Percentiles rank a stretch among this genome's conserved stretches.
These are phyloP conservation scores for Dactylonectria estremocensis DNA, from an alignment of 2,329 filamentous ascomycete genomes.

Conservation along the genomic window DNA sequence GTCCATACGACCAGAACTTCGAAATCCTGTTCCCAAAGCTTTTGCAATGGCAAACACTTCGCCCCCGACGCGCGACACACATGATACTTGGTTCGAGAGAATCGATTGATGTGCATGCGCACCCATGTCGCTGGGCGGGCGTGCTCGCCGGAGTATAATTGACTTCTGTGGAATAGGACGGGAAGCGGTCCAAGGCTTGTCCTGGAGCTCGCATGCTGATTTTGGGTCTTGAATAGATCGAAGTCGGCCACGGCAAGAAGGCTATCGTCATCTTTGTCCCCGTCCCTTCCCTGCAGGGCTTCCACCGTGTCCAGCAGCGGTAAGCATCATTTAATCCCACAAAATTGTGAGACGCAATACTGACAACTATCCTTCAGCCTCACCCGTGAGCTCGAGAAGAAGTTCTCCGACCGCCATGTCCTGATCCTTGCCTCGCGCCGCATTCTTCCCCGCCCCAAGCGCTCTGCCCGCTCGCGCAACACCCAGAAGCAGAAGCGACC, in stretches of 20 bases:
- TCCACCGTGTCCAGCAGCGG: slow-evolving; percentile 99
- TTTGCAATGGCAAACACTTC: slow-evolving; percentile 54
- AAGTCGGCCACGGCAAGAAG: slow-evolving; percentile 99
- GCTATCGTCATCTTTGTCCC: slow-evolving; percentile 99
- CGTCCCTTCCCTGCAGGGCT: slow-evolving; percentile 96
- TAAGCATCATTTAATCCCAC: slow-evolving; percentile 66
- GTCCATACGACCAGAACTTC: slow-evolving; percentile 45
- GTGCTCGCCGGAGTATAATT: slow-evolving; percentile 57
- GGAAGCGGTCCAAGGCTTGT: slow-evolving; percentile 81
- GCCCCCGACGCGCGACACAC: slow-evolving; percentile 42
- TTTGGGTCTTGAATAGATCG: slow-evolving; percentile 86
- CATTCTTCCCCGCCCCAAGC: slow-evolving; percentile 98
- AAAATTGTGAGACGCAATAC: background rate
- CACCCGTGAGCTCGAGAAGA: slow-evolving; percentile 99
- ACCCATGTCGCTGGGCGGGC: slow-evolving; percentile 46
- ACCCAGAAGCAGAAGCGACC: slow-evolving; percentile 99
- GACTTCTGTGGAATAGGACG: slow-evolving; percentile 76
- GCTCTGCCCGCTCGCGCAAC: slow-evolving; percentile 96
- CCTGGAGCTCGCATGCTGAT: slow-evolving; percentile 85
- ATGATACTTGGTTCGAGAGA: slow-evolving; percentile 45
- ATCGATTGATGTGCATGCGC: slow-evolving; percentile 35
- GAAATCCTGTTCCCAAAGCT: slow-evolving; percentile 62
- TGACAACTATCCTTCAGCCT: slow-evolving; percentile 73
- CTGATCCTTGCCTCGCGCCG: slow-evolving; percentile 98
- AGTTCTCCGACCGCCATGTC: slow-evolving; percentile 99